Evolutionary conservation across 495 filamentous ascomycete species (phyloP).

Genomic region (Xylaria venustula): DNA sequence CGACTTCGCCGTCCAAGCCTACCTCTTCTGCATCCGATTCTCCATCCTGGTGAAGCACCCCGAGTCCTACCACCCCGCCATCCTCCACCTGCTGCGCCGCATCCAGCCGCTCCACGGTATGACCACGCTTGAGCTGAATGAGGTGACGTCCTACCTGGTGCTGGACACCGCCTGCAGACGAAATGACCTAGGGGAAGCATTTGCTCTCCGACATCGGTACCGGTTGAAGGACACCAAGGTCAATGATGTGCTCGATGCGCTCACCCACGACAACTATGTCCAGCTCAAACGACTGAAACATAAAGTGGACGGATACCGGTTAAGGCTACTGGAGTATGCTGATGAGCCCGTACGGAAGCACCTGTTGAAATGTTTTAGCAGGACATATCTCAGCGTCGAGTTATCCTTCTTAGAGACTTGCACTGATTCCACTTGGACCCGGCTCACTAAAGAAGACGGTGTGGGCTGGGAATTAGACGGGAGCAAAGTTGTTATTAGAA

Average conservation of each 20-base stretch:
- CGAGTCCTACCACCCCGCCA: constrained; percentile 86
- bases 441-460: constrained; percentile 59
- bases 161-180: constrained; percentile 87
- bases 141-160: constrained; percentile 76
- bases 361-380: constrained; percentile 79
- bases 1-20: constrained; percentile 65
- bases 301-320: constrained; percentile 72
- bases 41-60: constrained; percentile 74
- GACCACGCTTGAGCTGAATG: constrained; percentile 64
- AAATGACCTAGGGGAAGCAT: constrained; percentile 70
- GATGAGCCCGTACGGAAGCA: constrained; percentile 66
- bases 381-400: constrained; percentile 74
- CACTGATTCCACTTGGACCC: constrained; percentile 64
- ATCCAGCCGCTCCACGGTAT: constrained; percentile 68
- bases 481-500: constrained; percentile 68
- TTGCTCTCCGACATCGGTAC: constrained; percentile 56
- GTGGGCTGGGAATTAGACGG: constrained; percentile 79
- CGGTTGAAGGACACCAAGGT: constrained; percentile 60
- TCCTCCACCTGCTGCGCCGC: constrained; percentile 70
- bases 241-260: constrained; percentile 62
- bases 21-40: constrained; percentile 78
- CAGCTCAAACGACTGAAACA: constrained; percentile 69
- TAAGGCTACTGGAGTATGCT: constrained; percentile 75
- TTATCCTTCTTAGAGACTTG: constrained; percentile 61
- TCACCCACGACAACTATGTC: constrained; percentile 80